Base-by-base conservation (phyloP, 148 eudicot species). In the Persicaria tinctoria region DNA sequence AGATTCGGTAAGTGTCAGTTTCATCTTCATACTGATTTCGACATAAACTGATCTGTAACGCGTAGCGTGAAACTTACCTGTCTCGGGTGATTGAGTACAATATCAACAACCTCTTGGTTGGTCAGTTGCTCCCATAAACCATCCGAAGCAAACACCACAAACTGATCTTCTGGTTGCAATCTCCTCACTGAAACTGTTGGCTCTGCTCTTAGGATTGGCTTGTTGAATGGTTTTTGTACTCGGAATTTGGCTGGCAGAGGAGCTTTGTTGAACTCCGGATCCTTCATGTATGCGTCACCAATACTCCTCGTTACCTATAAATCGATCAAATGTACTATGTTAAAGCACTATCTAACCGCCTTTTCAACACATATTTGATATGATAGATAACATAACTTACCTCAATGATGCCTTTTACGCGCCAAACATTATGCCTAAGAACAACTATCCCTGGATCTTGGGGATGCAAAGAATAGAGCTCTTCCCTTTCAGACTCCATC, bases 61-160 rank as follows among this genome's bases (percentile, higher is more conserved):
- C 59, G 8, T 20, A 46, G 23, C 23, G 38, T 12, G 57, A 83
- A 70, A 47, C 96, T 89, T 89, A 93, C 98, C 62, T 73, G 79
- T 0, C 91, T 85, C 0, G 90, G 88, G 74, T 50, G 74, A 72
- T 69, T 84, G 76, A 76, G 6, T 73, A 93, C 96, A 46, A 90
- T 87, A 54, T 89, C 83, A 13, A 89, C 92, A 4, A 89, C 98
- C 81, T 93, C 92, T 75, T 89, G 92, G 83, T 89, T 93, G 83
- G 81, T 89, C 46, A 93, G 90, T 70, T 90, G 96, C 82, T 93
- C 98, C 96, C 96, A 93, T 69, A 93, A 83, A 75, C 98, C 98
- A 79, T 93, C 98, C 0, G 98, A 93, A 46, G 92, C 98, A 77
- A 90, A 90, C 59, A 93, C 85, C 64, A 90, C 78, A 79, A 93